phyloP scores from a whole-genome alignment of 345 rosid genomes.

The Cardamine resedifolia region DNA sequence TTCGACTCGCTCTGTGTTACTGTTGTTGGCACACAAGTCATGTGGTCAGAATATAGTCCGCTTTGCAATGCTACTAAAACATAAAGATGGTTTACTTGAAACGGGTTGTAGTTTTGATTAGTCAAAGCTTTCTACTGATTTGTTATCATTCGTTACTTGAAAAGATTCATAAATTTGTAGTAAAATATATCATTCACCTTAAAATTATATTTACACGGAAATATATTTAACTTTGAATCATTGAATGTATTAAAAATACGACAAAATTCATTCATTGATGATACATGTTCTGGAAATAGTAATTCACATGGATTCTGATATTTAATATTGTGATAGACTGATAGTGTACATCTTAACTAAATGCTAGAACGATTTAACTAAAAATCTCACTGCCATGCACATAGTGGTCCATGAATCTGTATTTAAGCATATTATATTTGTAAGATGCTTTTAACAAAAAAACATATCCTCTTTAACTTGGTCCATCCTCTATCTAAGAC shows the following conservation, averaged over 20 bases:
- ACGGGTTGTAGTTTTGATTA: not conserved
- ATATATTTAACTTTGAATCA: no score
- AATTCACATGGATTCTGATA: not conserved
- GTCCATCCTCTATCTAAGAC: slow-evolving; percentile 29
- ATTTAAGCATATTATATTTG: not conserved
- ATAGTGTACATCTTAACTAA: not conserved
- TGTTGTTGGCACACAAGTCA: not conserved
- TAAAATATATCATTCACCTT: no score
- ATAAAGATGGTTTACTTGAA: not conserved
- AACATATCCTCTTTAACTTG: slow-evolving; percentile 21
- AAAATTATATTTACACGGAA: no score
- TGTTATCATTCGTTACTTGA: not conserved
- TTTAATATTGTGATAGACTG: not conserved
- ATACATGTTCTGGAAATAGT: not conserved
- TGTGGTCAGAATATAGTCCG: not conserved
- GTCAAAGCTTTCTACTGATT: not conserved
- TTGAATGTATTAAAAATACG: no score
- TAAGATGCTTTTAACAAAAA: slow-evolving; percentile 4
- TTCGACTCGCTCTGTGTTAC: not conserved
- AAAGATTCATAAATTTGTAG: no score
- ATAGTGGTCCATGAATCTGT: slow-evolving; percentile 27
- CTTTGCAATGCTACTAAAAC: not conserved
- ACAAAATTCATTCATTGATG: not conserved
- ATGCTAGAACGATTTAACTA: not conserved
- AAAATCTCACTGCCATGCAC: slow-evolving; percentile 13